A percentile compares a stretch with the other conserved stretches of the same genome.
Conservation (phyloP, 148 eudicot genomes). For the Silene latifolia region DNA sequence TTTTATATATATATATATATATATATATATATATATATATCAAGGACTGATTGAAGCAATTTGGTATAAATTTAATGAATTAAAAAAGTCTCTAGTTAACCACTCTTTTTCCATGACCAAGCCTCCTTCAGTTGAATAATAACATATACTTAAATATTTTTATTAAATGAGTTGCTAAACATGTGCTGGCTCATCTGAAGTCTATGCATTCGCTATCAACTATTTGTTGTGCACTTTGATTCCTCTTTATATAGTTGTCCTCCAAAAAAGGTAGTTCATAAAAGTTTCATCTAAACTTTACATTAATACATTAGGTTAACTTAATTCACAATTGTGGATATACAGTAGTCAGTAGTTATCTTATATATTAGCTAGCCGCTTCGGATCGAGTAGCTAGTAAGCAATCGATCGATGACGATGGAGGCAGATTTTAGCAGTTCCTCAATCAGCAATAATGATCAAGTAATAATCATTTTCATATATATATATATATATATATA, state of each 20-base stretch:
- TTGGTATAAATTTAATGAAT: conserved; percentile 5
- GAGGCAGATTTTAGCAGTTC: conserved; percentile 26
- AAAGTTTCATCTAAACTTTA: conserved; percentile 17
- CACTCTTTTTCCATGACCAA: conserved; percentile 33
- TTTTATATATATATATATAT: conserved; percentile 5
- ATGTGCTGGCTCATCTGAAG: conserved; percentile 14
- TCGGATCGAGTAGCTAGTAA: too few relatives aligned
- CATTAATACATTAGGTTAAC: conserved; percentile 14
- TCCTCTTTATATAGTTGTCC: conserved; percentile 17
- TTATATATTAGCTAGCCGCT: not conserved
- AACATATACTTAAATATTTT: too few relatives aligned
- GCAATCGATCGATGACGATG: conserved; percentile 2
- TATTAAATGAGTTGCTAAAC: not conserved
- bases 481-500: not conserved
- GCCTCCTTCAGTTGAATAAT: conserved; percentile 18
- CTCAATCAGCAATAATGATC: conserved; percentile 25
- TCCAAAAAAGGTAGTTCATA: conserved; percentile 13
- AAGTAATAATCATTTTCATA: conserved; percentile 22
- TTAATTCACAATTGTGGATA: conserved; percentile 21
- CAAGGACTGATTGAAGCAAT: conserved; percentile 19
- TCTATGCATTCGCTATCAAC: conserved; percentile 5
- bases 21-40: not conserved
- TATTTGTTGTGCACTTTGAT: conserved; percentile 22
- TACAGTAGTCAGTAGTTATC: not conserved
- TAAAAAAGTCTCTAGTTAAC: conserved; percentile 25